Base-by-base conservation (phyloP, 257 asterid species). In the Jacaranda copaia region DNA sequence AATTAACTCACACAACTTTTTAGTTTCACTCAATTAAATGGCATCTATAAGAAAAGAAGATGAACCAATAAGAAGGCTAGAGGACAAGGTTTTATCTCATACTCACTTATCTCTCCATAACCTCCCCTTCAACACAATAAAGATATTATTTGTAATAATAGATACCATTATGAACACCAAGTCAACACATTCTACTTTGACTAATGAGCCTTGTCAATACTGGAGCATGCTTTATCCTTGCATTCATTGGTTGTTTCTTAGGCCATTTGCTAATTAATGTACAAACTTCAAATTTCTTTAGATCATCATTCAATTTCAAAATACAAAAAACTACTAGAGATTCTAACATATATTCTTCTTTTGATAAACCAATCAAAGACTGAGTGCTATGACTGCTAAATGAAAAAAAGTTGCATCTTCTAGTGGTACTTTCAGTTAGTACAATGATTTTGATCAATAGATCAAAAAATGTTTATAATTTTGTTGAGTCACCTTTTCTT, bases 331-430 rank as follows among this genome's bases (percentile, higher is more conserved):
- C 25, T 68, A n/a, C 48, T 42, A 25, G 35, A 25, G 49, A 57
- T 36, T 36, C 19, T 46, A 68, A 20, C 25, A 10, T 46, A 59
- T 49, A n/a, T n/a, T 60, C 6, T 57, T 16, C 25, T 67, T 57
- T 40, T 36, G 74, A 49, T 49, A 15, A n/a, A 18, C n/a, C 19
- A 16, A 25, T 49, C 49, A 10, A 2, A 25, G 64, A 45, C 15
- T 36, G 56, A 65, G 57, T 80, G 73, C 62, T 73, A 66, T 35
- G 60, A 32, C 59, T 80, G 70, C 8, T 60, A n/a, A 8, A 68
- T n/a, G 57, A 62, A 53, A 39, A 55, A 20, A 25, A 20, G 7
- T 57, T 73, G 70, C 7, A 42, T 56, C 48, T 69, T 48, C 45
- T 45, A 15, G 59, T 52, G 65, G 62, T 51, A 68, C 73, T 35